phyloP scores from a whole-genome alignment of 257 asterid genomes.

The Leonotis leonurus region DNA sequence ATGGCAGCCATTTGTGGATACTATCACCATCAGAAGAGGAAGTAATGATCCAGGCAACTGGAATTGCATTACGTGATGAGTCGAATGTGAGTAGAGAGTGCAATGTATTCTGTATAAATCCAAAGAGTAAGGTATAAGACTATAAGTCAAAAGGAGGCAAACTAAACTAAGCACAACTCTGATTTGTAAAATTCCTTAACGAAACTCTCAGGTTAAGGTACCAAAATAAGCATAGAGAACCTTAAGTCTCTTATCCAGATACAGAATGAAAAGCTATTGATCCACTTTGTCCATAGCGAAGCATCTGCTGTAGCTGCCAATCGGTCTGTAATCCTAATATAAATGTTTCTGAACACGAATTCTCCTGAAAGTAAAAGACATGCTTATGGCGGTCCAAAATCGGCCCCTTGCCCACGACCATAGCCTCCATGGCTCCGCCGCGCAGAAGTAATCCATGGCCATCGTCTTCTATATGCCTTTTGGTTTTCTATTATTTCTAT shows the following conservation, averaged over 20 bases:
- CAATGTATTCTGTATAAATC: slow-evolving; percentile 26
- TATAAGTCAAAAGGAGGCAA: slow-evolving; percentile 12
- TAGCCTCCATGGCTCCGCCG: too few relatives aligned
- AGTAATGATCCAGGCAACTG: slow-evolving; percentile 41
- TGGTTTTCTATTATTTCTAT: too few relatives aligned
- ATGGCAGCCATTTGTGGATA: slow-evolving; percentile 28
- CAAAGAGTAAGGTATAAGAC: slow-evolving; percentile 14
- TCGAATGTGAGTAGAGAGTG: slow-evolving; percentile 41
- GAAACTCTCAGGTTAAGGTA: not conserved
- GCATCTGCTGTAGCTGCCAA: slow-evolving; percentile 60
- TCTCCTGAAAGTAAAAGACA: slow-evolving; percentile 40
- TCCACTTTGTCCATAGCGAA: slow-evolving; percentile 42
- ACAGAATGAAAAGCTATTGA: slow-evolving; percentile 32
- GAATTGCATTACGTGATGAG: slow-evolving; percentile 35
- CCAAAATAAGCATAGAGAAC: slow-evolving; percentile 15
- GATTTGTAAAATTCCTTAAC: not conserved
- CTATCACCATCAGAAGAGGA: slow-evolving; percentile 24
- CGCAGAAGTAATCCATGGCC: too few relatives aligned
- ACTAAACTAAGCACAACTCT: not conserved
- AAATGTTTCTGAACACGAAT: slow-evolving; percentile 25
- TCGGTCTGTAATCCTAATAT: slow-evolving; percentile 45
- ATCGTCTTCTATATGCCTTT: too few relatives aligned
- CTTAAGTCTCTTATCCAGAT: slow-evolving; percentile 34
- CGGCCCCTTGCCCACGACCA: too few relatives aligned
- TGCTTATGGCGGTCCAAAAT: slow-evolving; percentile 39